Percentiles rank a stretch among this genome's conserved stretches.
Evolutionary conservation across 192 early-diverging fungal genomes (phyloP).

Genomic region (Coemansia sp.): DNA sequence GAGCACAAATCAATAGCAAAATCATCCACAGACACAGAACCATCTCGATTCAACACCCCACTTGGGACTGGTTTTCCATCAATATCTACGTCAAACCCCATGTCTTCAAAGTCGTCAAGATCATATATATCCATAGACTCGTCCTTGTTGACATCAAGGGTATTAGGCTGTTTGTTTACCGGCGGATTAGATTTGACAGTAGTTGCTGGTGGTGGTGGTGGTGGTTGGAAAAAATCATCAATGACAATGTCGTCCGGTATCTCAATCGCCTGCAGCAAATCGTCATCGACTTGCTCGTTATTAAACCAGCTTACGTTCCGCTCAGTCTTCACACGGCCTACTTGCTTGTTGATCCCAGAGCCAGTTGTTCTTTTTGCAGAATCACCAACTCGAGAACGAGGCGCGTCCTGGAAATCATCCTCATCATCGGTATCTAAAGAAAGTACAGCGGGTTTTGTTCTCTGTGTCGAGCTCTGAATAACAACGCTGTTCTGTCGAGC

Average conservation of each 20-base stretch:
- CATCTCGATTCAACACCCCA: no score
- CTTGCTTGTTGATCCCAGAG: not conserved
- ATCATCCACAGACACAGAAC: not conserved
- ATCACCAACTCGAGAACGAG: not conserved
- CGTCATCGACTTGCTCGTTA: constrained; percentile 18
- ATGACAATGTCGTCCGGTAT: constrained; percentile 25
- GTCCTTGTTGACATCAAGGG: constrained; percentile 5
- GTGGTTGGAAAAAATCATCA: not conserved
- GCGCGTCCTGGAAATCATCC: constrained; percentile 34
- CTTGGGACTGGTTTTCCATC: not conserved
- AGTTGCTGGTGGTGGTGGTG: no score
- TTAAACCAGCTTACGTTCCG: not conserved
- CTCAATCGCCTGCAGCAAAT: constrained; percentile 27
- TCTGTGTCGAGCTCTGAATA: not conserved
- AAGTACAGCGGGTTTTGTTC: not conserved
- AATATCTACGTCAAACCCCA: not conserved
- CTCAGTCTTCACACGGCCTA: not conserved
- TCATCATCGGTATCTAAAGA: constrained; percentile 14
- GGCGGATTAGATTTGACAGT: not conserved
- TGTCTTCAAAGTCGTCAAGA: constrained; percentile 28
- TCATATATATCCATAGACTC: constrained; percentile 23
- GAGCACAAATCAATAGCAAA: constrained; percentile 25
- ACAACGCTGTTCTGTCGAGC: not conserved
- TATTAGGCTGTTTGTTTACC: not conserved
- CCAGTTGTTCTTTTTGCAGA: not conserved